A percentile compares a stretch with the other conserved stretches of the same genome.
These are phyloP conservation scores for Ramaria rubella DNA, from an alignment of 768 basidiomycete genomes.

Conservation along the genomic window DNA sequence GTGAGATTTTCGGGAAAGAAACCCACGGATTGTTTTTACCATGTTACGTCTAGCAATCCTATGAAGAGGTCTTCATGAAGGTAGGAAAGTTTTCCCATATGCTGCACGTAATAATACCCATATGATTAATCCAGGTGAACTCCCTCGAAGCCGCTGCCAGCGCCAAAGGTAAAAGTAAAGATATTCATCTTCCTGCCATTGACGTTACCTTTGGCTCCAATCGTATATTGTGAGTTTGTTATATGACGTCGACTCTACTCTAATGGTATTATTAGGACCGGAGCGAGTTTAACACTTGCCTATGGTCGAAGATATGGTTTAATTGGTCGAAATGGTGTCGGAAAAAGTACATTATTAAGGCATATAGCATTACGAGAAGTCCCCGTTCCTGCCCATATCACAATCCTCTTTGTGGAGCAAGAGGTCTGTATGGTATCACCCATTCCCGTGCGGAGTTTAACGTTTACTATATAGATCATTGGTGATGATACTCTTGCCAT, in stretches of 20 bases:
- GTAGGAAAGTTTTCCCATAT: slow-evolving; percentile 27
- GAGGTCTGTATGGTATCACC: slow-evolving; percentile 48
- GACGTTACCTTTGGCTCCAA: slow-evolving; percentile 96
- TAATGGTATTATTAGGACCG: slow-evolving; percentile 43
- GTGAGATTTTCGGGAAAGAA: slow-evolving; percentile 30
- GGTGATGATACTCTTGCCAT: slow-evolving; percentile 92
- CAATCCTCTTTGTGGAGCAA: slow-evolving; percentile 97
- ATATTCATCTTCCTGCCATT: slow-evolving; percentile 90
- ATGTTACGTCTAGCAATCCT: slow-evolving; percentile 63
- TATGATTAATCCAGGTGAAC: slow-evolving; percentile 56
- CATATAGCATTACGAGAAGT: slow-evolving; percentile 95
- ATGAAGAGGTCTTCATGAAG: slow-evolving; percentile 99
- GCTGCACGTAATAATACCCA: neutral
- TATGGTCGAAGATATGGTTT: slow-evolving; percentile 87
- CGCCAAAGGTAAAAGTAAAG: slow-evolving; percentile 93
- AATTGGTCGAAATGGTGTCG: slow-evolving; percentile 90
- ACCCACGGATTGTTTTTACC: neutral
- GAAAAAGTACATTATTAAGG: slow-evolving; percentile 92
- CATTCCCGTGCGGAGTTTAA: neutral
- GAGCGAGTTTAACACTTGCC: slow-evolving; percentile 80
- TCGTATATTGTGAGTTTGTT: slow-evolving; percentile 67
- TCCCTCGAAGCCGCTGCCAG: slow-evolving; percentile 74
- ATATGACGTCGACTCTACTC: slow-evolving; percentile 7
- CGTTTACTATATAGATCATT: slow-evolving; percentile 50
- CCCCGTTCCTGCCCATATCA: slow-evolving; percentile 89